These are phyloP conservation scores for Saccharomycopsis fodiens DNA, from an alignment of 805 yeast genomes.

Conservation along the genomic window DNA sequence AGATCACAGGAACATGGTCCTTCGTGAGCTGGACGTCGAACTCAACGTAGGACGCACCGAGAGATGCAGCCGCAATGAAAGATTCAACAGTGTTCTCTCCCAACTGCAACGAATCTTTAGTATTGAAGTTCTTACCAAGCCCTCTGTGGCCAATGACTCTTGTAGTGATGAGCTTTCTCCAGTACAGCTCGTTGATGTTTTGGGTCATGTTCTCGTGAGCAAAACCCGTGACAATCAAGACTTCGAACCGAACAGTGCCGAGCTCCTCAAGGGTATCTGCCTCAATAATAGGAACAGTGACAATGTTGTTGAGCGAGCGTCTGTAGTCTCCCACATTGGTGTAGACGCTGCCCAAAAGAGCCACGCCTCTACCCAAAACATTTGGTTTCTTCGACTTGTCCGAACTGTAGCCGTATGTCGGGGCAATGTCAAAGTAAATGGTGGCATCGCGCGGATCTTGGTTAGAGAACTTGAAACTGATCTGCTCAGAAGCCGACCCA, in stretches of 20 bases:
- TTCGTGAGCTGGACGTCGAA: slow-evolving; percentile 94
- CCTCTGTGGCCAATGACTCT: slow-evolving; percentile 96
- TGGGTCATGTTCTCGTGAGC: slow-evolving; percentile 58
- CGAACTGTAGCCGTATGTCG: slow-evolving; percentile 60
- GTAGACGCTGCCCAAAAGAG: slow-evolving; percentile 51
- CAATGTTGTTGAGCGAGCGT: slow-evolving; percentile 55
- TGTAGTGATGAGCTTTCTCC: slow-evolving; percentile 84
- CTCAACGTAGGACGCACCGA: slow-evolving; percentile 95
- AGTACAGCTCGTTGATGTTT: slow-evolving; percentile 69
- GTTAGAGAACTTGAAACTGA: slow-evolving; percentile 56
- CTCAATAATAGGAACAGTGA: slow-evolving; percentile 73
- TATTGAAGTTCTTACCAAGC: slow-evolving; percentile 74
- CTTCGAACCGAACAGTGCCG: slow-evolving; percentile 73
- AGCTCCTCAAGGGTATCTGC: slow-evolving; percentile 61
- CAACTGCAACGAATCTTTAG: slow-evolving; percentile 71
- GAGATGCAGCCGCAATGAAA: slow-evolving; percentile 89
- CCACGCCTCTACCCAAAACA: slow-evolving; percentile 79
- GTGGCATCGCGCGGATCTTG: slow-evolving; percentile 42
- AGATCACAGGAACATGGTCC: slow-evolving; percentile 85
- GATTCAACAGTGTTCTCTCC: slow-evolving; percentile 96
- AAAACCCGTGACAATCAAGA: slow-evolving; percentile 65
- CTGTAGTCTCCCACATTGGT: slow-evolving; percentile 62
- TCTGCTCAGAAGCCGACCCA: slow-evolving; percentile 45
- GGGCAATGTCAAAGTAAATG: slow-evolving; percentile 78
- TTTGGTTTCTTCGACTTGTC: slow-evolving; percentile 25